Conservation (phyloP, 208 protist genomes). For the Leishmania lainsoni region DNA sequence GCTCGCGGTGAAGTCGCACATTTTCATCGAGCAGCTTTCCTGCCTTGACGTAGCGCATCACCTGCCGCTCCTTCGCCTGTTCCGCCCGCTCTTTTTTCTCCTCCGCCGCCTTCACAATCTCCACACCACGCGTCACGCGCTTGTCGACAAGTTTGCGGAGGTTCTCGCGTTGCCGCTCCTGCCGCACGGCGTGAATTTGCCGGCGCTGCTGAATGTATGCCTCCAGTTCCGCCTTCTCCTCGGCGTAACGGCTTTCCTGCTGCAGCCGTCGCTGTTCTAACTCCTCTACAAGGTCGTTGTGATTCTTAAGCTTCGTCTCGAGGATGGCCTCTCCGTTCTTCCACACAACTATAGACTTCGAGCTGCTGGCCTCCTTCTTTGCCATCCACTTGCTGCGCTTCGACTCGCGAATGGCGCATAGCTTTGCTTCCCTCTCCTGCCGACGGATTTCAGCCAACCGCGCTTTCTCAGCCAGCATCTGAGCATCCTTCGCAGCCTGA, state of each 20-base stretch:
- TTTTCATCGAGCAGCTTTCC: constrained; percentile 43
- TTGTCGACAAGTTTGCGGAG: constrained; percentile 52
- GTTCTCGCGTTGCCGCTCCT: constrained; percentile 56
- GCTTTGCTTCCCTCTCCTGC: constrained; percentile 55
- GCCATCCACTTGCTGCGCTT: constrained; percentile 38
- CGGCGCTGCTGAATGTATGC: constrained; percentile 53
- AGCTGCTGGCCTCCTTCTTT: constrained; percentile 41
- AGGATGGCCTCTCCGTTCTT: constrained; percentile 50
- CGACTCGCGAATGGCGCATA: constrained; percentile 43
- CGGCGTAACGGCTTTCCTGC: constrained; percentile 64
- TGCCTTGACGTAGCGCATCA: constrained; percentile 40
- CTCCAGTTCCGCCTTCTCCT: constrained; percentile 47
- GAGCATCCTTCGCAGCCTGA: constrained; percentile 33
- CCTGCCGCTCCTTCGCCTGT: constrained; percentile 38
- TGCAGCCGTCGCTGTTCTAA: constrained; percentile 50
- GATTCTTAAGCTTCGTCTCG: constrained; percentile 44
- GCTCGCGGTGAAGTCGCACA: constrained; percentile 48
- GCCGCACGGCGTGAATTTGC: constrained; percentile 25
- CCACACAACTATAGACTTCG: constrained; percentile 43
- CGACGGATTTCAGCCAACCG: constrained; percentile 33
- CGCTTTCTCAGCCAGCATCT: constrained; percentile 35
- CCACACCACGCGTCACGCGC: constrained; percentile 49
- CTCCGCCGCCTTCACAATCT: constrained; percentile 54
- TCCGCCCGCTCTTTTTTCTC: constrained; percentile 62
- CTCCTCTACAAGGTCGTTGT: constrained; percentile 52